Percentiles rank a stretch among this genome's conserved stretches.
phyloP scores from a whole-genome alignment of 495 filamentous ascomycete species.

The Hypoxylon lenormandii region DNA sequence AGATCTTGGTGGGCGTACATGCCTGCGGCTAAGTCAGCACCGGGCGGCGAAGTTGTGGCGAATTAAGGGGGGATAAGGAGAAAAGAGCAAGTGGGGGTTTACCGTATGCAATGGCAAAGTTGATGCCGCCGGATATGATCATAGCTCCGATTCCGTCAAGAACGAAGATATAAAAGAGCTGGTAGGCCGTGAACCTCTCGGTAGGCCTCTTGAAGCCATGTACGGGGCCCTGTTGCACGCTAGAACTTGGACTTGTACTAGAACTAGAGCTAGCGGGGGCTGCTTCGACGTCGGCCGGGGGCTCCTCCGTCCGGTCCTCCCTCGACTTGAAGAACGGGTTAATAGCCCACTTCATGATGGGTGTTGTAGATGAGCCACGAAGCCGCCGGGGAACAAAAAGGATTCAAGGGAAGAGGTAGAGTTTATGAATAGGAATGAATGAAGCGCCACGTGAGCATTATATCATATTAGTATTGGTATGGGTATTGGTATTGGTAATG shows the following conservation, averaged over 20 bases:
- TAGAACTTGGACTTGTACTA: constrained; percentile 8
- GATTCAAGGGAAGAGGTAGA: constrained; percentile 9
- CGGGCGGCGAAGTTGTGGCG: constrained; percentile 2
- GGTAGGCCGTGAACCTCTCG: constrained; percentile 50
- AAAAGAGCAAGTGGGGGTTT: constrained; percentile 10
- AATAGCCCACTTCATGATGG: constrained; percentile 54
- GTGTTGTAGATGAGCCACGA: constrained; percentile 1
- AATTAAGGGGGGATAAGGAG: too few relatives aligned
- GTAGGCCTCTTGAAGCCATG: constrained; percentile 50
- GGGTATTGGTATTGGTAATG: too few relatives aligned
- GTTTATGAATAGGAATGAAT: constrained; percentile 22
- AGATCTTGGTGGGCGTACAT: constrained; percentile 54
- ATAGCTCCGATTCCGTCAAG: constrained; percentile 56
- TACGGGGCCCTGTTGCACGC: constrained; percentile 4
- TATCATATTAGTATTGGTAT: too few relatives aligned
- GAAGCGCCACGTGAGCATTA: constrained; percentile 34
- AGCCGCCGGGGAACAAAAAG: not conserved
- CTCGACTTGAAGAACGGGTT: constrained; percentile 52
- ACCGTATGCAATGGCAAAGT: constrained; percentile 62
- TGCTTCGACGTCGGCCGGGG: constrained; percentile 44
- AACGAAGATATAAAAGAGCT: constrained; percentile 57
- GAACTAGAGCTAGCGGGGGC: constrained; percentile 15
- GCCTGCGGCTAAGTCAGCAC: constrained; percentile 38
- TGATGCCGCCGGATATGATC: constrained; percentile 56
- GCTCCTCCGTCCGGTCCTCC: constrained; percentile 11